Evolutionary conservation across 495 filamentous ascomycete genomes (phyloP).

Genomic region (Talaromyces adpressus): DNA sequence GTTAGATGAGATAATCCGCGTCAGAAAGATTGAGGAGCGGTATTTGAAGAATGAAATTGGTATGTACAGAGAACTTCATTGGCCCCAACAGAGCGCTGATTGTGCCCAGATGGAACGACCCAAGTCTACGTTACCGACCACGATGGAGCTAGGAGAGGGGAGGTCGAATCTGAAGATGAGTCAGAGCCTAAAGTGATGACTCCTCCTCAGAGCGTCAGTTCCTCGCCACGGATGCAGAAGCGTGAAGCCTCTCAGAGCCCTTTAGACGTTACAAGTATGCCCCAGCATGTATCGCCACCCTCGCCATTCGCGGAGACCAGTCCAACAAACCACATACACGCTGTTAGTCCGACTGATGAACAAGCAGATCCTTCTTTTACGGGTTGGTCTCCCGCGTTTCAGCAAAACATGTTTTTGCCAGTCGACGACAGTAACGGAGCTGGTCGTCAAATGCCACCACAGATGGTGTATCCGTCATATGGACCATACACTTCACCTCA

Average conservation of each 20-base stretch:
- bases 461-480: no score
- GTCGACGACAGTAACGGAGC: no score
- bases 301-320: conserved; percentile 20
- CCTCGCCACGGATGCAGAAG: conserved; percentile 24
- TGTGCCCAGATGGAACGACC: conserved; percentile 23
- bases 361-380: conserved; percentile 21
- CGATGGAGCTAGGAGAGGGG: conserved; percentile 5
- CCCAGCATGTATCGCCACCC: conserved; percentile 1
- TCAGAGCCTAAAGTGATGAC: conserved; percentile 4
- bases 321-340: conserved; percentile 10
- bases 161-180: conserved; percentile 6
- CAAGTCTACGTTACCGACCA: conserved; percentile 25
- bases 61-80: conserved; percentile 18
- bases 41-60: conserved; percentile 45
- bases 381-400: conserved; percentile 34
- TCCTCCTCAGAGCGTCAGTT: conserved; percentile 23
- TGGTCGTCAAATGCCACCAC: no score
- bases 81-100: conserved; percentile 5
- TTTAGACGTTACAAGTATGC: not conserved
- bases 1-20: conserved; percentile 45
- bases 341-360: conserved; percentile 16
- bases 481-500: no score
- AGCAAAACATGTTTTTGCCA: conserved; percentile 32
- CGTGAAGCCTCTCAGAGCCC: not conserved
- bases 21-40: conserved; percentile 47